Evolutionary conservation across 2,329 filamentous ascomycete genomes (phyloP), one percentile per base, ranked within the genome.

Genomic region (Cadophora luteo-olivacea): DNA sequence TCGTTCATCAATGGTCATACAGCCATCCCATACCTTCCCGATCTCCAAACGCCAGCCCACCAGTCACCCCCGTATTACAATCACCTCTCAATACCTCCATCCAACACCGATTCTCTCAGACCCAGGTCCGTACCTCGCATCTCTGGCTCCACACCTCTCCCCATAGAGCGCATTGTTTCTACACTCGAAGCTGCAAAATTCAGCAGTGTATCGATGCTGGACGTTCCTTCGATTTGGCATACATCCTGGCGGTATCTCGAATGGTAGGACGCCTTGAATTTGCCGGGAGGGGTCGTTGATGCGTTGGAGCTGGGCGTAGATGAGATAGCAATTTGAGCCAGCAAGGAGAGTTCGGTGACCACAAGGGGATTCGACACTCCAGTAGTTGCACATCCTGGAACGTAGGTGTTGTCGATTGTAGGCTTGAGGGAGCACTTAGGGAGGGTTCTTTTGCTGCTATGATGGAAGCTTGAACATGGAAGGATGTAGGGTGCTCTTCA

Each of bases 351-450:
- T 68, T 51, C 65, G 64, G 64, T 78, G 77, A 3, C 76, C 75
- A 38, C 77, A 78, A n/a, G 72, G 73, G 11, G 64, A 66, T 29
- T 72, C 66, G n/a, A 76, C 57, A 60, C 64, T 67, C 61, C 66
- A 75, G 72, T 77, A 78, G 57, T 72, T 71, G 67, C 77, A 78
- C 77, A 78, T 78, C 12, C 11, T 62, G n/a, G 38, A n/a, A 16
- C 24, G 29, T 24, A 22, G 32, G 4, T 51, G 22, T 60, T 14
- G 45, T 29, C 24, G 12, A 4, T 22, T 48, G 33, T 51, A 24
- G 33, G 49, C 11, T 51, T 51, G 24, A 9, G 49, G 16, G 11
- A 12, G 19, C 38, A 25, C 14, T 32, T 62, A 60, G 38, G 36
- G 25, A 11, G 58, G 41, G 33, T 36, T 41, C 16, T n/a, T 54